Evolutionary conservation across 345 rosid species (phyloP).

Genomic region (Hibiscus syriacus): DNA sequence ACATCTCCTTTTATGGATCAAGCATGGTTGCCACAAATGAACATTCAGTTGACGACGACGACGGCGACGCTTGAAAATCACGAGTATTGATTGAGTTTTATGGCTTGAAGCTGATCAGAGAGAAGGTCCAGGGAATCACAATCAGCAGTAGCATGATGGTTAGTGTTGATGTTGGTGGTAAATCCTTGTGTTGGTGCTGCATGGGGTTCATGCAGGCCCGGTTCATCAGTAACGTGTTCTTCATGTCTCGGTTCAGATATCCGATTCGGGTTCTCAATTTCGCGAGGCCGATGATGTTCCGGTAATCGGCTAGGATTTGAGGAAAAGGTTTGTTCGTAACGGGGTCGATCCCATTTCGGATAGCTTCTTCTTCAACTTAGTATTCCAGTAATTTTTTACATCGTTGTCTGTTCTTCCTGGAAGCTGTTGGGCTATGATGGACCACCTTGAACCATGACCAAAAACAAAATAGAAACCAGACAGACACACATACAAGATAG

Average conservation of each 20-base stretch:
- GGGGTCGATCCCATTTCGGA: conserved; percentile 85
- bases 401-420: conserved; percentile 91
- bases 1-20: conserved; percentile 54
- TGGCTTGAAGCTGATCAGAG: conserved; percentile 69
- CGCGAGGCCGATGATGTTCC: conserved; percentile 53
- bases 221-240: conserved; percentile 16
- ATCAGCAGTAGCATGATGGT: neutral
- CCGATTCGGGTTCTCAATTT: conserved; percentile 36
- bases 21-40: conserved; percentile 62
- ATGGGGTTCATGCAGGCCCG: conserved; percentile 11
- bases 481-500: no score
- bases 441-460: conserved; percentile 46
- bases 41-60: conserved; percentile 21
- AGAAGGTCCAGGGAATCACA: conserved; percentile 43
- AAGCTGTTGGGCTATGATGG: conserved; percentile 83
- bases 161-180: conserved; percentile 4
- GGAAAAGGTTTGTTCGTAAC: conserved; percentile 86
- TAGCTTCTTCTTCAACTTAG: conserved; percentile 79
- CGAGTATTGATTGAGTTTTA: no score
- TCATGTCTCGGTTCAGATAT: conserved; percentile 39
- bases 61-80: conserved; percentile 16
- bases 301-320: conserved; percentile 77
- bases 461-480: neutral
- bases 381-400: conserved; percentile 90
- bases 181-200: neutral